These are phyloP conservation scores for Penicillium cinerascens DNA, from an alignment of 495 filamentous ascomycete genomes.

Conservation along the genomic window DNA sequence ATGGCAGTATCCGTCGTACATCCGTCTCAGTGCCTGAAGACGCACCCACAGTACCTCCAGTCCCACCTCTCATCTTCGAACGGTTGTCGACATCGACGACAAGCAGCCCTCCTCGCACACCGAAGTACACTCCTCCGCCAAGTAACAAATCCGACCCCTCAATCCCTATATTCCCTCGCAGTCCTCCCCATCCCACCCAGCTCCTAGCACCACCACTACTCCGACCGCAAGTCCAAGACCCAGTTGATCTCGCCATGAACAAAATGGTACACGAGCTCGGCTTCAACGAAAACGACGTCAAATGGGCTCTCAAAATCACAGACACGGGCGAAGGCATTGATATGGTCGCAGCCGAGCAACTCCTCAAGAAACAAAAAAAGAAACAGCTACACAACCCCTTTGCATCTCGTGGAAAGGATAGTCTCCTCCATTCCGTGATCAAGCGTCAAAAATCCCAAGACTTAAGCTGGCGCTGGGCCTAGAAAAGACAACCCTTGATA, in stretches of 20 bases:
- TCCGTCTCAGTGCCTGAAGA: neutral
- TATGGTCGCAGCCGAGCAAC: slow-evolving; percentile 39
- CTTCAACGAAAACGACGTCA: slow-evolving; percentile 45
- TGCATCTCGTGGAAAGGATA: slow-evolving; percentile 13
- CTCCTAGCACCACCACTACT: slow-evolving; percentile 17
- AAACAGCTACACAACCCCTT: slow-evolving; percentile 23
- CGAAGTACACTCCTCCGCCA: slow-evolving; percentile 1
- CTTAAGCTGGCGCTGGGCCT: slow-evolving; percentile 42
- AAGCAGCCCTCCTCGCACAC: slow-evolving; percentile 11
- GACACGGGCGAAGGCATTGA: slow-evolving; percentile 52
- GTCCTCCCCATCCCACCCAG: slow-evolving; percentile 5
- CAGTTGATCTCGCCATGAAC: slow-evolving; percentile 48
- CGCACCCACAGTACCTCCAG: slow-evolving; percentile 11
- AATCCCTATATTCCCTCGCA: slow-evolving; percentile 1
- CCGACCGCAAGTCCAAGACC: slow-evolving; percentile 47
- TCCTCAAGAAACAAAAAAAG: slow-evolving; percentile 44
- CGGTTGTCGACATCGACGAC: slow-evolving; percentile 13
- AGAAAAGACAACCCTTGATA: neutral
- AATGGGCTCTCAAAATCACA: slow-evolving; percentile 51
- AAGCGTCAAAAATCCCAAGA: slow-evolving; percentile 27
- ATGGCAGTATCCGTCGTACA: slow-evolving; percentile 9
- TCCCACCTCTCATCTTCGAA: slow-evolving; percentile 16
- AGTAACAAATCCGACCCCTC: neutral
- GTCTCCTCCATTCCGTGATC: slow-evolving; percentile 29
- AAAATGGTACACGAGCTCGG: slow-evolving; percentile 47